A percentile compares a stretch with the other conserved stretches of the same genome.
Conservation (phyloP, 2,329 filamentous ascomycete species). For the Raffaelea ambrosiae region DNA sequence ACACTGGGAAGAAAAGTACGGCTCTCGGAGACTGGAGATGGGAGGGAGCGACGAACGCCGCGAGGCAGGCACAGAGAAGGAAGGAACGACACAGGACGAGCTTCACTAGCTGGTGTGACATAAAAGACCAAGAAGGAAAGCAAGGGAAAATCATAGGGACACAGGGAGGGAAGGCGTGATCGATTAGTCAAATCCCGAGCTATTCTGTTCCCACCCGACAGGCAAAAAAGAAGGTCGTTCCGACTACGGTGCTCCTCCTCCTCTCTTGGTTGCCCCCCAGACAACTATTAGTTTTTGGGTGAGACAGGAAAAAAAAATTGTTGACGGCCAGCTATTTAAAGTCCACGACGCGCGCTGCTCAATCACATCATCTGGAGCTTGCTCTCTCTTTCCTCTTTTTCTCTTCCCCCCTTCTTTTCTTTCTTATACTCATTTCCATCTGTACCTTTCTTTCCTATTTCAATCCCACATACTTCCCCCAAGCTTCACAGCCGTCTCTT, state of each 20-base stretch:
- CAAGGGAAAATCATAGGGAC: background rate
- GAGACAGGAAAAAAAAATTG: background rate
- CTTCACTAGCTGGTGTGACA: too few species aligned
- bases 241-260: background rate
- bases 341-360: background rate
- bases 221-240: background rate
- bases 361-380: background rate
- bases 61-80: background rate
- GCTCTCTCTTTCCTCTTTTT: background rate
- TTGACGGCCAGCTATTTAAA: background rate
- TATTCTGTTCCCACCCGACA: background rate
- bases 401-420: background rate
- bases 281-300: background rate
- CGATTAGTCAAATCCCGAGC: slow-evolving; percentile 11
- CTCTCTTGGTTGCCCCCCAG: too few species aligned
- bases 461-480: background rate
- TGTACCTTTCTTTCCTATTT: background rate
- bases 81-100: background rate
- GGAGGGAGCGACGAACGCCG: background rate
- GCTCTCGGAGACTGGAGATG: background rate
- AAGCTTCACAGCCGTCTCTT: slow-evolving; percentile 1
- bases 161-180: slow-evolving; percentile 13
- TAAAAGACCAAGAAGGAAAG: background rate
- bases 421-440: background rate
- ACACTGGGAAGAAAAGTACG: too few species aligned